phyloP scores from a whole-genome alignment of 805 yeast genomes.

The Kuraishia piskuri region DNA sequence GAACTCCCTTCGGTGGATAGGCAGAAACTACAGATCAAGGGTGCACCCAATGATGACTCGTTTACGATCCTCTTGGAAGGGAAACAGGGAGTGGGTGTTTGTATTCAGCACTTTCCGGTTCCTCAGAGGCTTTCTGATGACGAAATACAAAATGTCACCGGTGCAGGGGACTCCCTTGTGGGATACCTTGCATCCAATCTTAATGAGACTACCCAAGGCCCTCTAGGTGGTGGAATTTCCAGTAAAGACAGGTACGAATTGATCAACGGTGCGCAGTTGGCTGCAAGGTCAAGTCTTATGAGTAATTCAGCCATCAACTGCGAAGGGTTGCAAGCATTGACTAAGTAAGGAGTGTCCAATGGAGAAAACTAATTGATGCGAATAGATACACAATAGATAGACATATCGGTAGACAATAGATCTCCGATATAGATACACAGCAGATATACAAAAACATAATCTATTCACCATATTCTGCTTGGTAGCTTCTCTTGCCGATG shows the following conservation, averaged over 20 bases:
- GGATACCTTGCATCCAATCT: slow-evolving; percentile 51
- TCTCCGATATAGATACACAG: background rate
- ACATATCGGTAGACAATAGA: too few species aligned
- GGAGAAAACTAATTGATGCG: too few species aligned
- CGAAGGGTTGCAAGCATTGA: slow-evolving; percentile 5
- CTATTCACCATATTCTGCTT: background rate
- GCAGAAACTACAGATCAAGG: slow-evolving; percentile 2
- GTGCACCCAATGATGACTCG: slow-evolving; percentile 2
- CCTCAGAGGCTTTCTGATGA: slow-evolving; percentile 25
- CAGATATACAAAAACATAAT: background rate
- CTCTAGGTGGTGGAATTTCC: slow-evolving; percentile 7
- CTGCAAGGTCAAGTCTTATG: slow-evolving; percentile 17
- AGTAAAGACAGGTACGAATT: slow-evolving; percentile 12
- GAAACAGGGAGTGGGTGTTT: slow-evolving; percentile 35
- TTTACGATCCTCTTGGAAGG: slow-evolving; percentile 17
- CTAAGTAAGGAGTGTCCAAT: too few species aligned
- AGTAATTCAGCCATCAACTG: slow-evolving; percentile 14
- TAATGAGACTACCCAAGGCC: slow-evolving; percentile 10
- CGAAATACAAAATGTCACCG: slow-evolving; percentile 59
- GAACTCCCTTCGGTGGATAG: slow-evolving; percentile 3
- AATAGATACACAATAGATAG: too few species aligned
- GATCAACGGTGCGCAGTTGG: slow-evolving; percentile 15
- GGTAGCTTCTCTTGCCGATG: background rate
- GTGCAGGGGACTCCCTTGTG: slow-evolving; percentile 80
- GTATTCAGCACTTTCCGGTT: slow-evolving; percentile 54